phyloP scores from a whole-genome alignment of 2,329 filamentous ascomycete genomes.

The Trichoderma oligosporum region DNA sequence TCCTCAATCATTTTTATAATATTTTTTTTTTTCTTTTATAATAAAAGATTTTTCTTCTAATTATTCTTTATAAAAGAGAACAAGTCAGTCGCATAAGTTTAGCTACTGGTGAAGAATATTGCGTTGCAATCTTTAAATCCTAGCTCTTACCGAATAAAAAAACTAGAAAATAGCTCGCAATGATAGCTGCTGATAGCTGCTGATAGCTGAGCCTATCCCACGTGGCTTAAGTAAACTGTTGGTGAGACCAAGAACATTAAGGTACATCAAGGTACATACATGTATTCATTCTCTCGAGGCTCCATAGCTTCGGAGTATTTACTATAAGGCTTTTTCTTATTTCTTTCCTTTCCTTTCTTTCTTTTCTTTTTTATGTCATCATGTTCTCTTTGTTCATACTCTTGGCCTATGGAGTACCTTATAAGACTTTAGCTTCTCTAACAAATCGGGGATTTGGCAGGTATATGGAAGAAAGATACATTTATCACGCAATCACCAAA shows the following conservation, averaged over 20 bases:
- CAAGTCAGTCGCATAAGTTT: not conserved
- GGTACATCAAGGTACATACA: too few relatives aligned
- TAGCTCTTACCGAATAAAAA: not conserved
- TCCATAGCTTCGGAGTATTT: too few relatives aligned
- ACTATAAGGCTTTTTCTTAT: too few relatives aligned
- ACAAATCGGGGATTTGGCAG: not conserved
- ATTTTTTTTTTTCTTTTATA: not conserved
- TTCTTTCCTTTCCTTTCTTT: too few relatives aligned
- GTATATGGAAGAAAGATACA: not conserved
- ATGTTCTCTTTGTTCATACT: too few relatives aligned
- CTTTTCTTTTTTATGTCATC: too few relatives aligned
- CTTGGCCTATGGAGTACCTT: too few relatives aligned
- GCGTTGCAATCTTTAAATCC: too few relatives aligned
- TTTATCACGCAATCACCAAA: not conserved
- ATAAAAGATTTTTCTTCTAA: not conserved
- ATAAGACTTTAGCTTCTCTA: not conserved
- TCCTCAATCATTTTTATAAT: slow-evolving; percentile 5
- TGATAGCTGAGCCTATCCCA: too few relatives aligned
- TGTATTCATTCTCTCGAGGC: too few relatives aligned
- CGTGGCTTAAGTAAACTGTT: too few relatives aligned
- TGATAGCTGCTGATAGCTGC: not conserved
- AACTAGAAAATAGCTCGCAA: not conserved
- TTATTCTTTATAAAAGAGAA: not conserved
- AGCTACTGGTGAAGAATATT: not conserved
- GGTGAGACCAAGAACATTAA: too few relatives aligned